These are phyloP conservation scores for Phytophthora cryptogea DNA, from an alignment of 352 stramenopile genomes.

Conservation along the genomic window DNA sequence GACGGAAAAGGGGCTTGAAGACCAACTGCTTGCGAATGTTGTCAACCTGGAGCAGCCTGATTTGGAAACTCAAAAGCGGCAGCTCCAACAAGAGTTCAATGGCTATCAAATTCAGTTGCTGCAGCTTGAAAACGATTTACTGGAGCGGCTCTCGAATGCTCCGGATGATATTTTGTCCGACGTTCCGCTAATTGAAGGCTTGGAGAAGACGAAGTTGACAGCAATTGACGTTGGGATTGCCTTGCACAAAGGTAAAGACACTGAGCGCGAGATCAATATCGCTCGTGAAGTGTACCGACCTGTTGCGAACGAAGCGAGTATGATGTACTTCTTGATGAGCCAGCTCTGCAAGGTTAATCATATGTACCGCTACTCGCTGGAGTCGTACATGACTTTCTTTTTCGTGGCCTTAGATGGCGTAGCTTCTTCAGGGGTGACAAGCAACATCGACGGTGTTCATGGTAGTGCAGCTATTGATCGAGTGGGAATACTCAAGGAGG, in stretches of 20 bases:
- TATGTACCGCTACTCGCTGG: slow-evolving; percentile 95
- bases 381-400: slow-evolving; percentile 90
- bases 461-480: slow-evolving; percentile 47
- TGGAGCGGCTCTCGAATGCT: slow-evolving; percentile 91
- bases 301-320: slow-evolving; percentile 87
- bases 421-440: slow-evolving; percentile 10
- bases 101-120: slow-evolving; percentile 93
- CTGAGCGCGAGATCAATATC: slow-evolving; percentile 91
- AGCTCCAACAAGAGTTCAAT: slow-evolving; percentile 91
- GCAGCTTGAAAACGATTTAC: slow-evolving; percentile 88
- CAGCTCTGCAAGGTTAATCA: slow-evolving; percentile 90
- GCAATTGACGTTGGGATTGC: slow-evolving; percentile 87
- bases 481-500: slow-evolving; percentile 67
- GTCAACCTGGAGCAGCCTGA: slow-evolving; percentile 90
- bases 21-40: slow-evolving; percentile 89
- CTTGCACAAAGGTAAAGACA: slow-evolving; percentile 83
- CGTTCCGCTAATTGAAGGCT: slow-evolving; percentile 90
- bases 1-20: slow-evolving; percentile 89
- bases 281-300: slow-evolving; percentile 91
- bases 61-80: slow-evolving; percentile 89
- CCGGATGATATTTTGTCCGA: slow-evolving; percentile 92
- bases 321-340: slow-evolving; percentile 94
- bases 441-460: slow-evolving; percentile 3
- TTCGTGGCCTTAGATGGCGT: slow-evolving; percentile 82
- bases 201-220: slow-evolving; percentile 92